Base-by-base conservation (phyloP, 176 grass and related monocot species). In the Eragrostis curvula region DNA sequence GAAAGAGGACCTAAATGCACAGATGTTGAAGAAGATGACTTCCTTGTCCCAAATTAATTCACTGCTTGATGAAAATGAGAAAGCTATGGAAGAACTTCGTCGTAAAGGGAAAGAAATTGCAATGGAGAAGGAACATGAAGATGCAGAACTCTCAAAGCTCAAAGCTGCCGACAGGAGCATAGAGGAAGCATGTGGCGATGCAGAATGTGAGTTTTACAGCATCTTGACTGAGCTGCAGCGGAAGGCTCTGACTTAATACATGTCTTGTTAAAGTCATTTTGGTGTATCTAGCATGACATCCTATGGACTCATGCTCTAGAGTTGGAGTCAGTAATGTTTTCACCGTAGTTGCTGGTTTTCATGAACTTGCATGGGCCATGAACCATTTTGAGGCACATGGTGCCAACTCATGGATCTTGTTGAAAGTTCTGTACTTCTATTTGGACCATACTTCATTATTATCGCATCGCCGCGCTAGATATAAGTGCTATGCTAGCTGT, bases 111-210 rank as follows among this genome's bases (percentile, higher is more conserved):
- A 68, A 78, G 21, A 57, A 51, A 43, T 83, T 23, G 36, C 49
- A 20, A 68, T 41, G 41, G 49, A 78, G 55, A 79, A 65, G 73
- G 58, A 77, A 40, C 29, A 12, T 40, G 57, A 66, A 32, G 81
- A 66, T 3, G 72, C 47, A 17, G 70, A 84, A 15, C 77, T 88
- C 20, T 63, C 45, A 7, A 88, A 52, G 49, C 44, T 94, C 36
- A 44, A 60, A 81, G 73, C 5, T 1, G 49, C 75, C 13, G 50
- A 58, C 6, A 49, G 5, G n/a, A 36, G 63, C 18, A 6, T 50
- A 23, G 65, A 84, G 74, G 66, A 86, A 83, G 44, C 44, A 43
- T 74, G 68, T 68, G 43, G 12, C 47, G 27, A 30, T 15, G 65
- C n/a, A 6, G 61, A 86, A 66, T 16, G n/a, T 28, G 65, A 55